Percentiles rank a stretch among this genome's conserved stretches.
Evolutionary conservation across 139 green algal genomes (phyloP).

Genomic region (Chlamydomonas urium): DNA sequence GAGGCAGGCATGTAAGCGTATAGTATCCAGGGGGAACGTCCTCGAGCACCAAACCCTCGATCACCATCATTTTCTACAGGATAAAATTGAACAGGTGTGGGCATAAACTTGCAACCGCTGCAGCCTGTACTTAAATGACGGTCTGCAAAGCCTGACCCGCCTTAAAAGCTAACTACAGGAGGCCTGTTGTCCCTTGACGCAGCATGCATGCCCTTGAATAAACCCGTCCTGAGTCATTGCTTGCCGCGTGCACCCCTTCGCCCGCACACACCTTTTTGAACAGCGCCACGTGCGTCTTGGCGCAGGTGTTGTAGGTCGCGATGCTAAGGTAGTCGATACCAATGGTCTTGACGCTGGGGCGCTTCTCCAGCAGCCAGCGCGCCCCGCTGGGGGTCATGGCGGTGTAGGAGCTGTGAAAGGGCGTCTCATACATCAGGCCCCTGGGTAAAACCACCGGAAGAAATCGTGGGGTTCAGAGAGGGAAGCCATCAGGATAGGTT

Average conservation of each 20-base stretch:
- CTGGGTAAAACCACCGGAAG: neutral
- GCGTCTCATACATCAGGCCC: neutral
- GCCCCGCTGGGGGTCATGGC: neutral
- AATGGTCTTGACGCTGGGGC: neutral
- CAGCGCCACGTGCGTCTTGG: neutral
- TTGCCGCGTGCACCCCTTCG: neutral
- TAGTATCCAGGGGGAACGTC: neutral
- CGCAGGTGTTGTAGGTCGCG: neutral
- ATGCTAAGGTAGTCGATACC: constrained; percentile 13
- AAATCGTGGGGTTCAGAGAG: no score
- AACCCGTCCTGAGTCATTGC: neutral
- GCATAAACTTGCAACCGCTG: neutral
- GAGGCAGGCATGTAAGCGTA: constrained; percentile 9
- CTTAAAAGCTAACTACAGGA: no score
- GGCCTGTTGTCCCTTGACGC: neutral
- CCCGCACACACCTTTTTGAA: constrained; percentile 10
- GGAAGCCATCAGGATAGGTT: no score
- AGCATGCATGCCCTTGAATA: neutral
- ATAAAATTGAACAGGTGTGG: neutral
- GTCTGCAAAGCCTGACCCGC: neutral
- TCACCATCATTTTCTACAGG: constrained; percentile 10
- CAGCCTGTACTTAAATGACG: no score
- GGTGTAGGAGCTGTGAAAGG: constrained; percentile 13
- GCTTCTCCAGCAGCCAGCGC: neutral
- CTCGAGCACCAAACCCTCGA: constrained; percentile 2